Evolutionary conservation across 306 rosid species (phyloP).

Genomic region (Glycine tomentella): DNA sequence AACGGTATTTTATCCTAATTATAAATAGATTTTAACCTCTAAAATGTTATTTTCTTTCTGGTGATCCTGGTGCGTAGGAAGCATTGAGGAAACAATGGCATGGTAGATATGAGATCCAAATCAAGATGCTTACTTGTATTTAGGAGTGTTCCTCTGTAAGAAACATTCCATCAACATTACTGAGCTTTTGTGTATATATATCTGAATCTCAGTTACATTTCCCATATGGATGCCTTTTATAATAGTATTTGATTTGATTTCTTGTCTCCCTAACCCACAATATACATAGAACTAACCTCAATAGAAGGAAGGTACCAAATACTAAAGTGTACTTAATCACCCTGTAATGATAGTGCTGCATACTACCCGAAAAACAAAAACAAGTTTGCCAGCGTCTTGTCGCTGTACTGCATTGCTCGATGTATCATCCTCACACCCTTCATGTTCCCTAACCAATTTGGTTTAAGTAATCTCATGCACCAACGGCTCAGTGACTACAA

Average conservation of each 20-base stretch:
- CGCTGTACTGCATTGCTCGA: neutral
- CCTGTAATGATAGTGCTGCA: neutral
- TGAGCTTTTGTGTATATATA: neutral
- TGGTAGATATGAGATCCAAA: neutral
- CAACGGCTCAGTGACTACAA: neutral
- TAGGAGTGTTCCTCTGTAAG: neutral
- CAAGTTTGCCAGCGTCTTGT: neutral
- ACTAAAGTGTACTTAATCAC: neutral
- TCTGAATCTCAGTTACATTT: neutral
- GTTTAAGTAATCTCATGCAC: neutral
- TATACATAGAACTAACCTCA: neutral
- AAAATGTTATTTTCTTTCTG: too few species aligned
- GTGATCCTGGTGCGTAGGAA: too few species aligned
- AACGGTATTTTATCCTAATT: too few species aligned
- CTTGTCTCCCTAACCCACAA: neutral
- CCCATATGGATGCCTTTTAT: neutral
- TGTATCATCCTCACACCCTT: neutral
- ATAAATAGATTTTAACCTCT: too few species aligned
- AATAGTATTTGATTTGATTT: neutral
- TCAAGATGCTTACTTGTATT: neutral
- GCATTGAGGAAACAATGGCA: neutral
- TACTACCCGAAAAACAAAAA: neutral
- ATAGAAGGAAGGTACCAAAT: neutral
- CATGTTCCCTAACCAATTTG: neutral
- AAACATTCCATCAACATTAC: neutral